Evolutionary conservation across 176 grass and related monocot genomes (phyloP).

Genomic region (Themeda triandra): DNA sequence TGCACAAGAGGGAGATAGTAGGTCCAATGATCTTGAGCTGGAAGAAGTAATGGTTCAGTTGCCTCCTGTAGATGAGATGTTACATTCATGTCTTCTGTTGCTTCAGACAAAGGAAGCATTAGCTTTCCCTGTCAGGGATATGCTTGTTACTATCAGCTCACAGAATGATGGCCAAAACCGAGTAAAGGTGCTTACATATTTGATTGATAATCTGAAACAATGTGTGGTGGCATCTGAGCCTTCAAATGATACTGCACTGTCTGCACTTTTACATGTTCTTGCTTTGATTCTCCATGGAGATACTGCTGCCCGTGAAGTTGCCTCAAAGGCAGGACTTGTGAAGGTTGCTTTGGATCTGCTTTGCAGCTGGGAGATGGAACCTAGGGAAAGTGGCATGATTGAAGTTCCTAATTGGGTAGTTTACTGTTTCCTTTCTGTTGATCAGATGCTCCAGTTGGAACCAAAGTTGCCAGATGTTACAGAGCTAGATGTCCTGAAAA

Average conservation of each 20-base stretch:
- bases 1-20: constrained; percentile 61
- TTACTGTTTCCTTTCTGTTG: constrained; percentile 92
- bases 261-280: constrained; percentile 86
- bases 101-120: constrained; percentile 78
- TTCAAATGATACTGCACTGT: constrained; percentile 50
- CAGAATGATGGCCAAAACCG: constrained; percentile 95
- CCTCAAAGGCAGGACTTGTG: constrained; percentile 65
- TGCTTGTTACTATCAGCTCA: constrained; percentile 86
- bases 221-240: constrained; percentile 40
- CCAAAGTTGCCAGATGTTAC: constrained; percentile 80
- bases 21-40: constrained; percentile 48
- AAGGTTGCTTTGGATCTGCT: constrained; percentile 85
- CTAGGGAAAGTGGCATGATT: constrained; percentile 35
- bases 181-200: constrained; percentile 70
- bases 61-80: constrained; percentile 85
- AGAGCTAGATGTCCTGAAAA: constrained; percentile 71
- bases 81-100: constrained; percentile 70
- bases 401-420: constrained; percentile 90
- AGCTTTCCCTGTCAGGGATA: constrained; percentile 87
- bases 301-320: constrained; percentile 67
- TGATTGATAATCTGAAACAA: constrained; percentile 90
- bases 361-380: constrained; percentile 59
- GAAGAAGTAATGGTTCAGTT: constrained; percentile 83
- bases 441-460: constrained; percentile 91
- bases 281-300: constrained; percentile 96